Evolutionary conservation across 352 stramenopile species (phyloP).

Genomic region (Phytopythium ostracodes): DNA sequence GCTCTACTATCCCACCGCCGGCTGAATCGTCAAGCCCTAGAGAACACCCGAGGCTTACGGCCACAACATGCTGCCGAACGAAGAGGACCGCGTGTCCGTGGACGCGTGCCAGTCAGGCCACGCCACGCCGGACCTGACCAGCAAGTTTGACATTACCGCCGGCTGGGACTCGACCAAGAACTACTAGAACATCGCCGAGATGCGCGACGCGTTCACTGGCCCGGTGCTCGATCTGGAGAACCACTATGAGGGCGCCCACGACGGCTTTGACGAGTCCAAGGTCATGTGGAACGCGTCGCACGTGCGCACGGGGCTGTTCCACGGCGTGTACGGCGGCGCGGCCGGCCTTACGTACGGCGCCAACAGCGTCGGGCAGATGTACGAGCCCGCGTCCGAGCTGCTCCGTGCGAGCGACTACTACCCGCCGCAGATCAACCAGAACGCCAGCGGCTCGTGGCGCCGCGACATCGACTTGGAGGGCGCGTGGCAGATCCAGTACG

Average conservation of each 20-base stretch:
- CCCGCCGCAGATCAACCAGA: conserved; percentile 9
- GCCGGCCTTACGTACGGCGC: conserved; percentile 18
- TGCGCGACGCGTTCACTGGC: conserved; percentile 17
- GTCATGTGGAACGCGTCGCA: conserved; percentile 17
- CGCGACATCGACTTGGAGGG: conserved; percentile 16
- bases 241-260: conserved; percentile 18
- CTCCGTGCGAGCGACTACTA: conserved; percentile 19
- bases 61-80: conserved; percentile 10
- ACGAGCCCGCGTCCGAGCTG: conserved; percentile 15
- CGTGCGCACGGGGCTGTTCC: conserved; percentile 15
- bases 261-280: conserved; percentile 6
- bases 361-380: conserved; percentile 22
- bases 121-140: background rate
- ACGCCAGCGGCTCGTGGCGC: conserved; percentile 18
- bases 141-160: conserved; percentile 5
- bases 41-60: conserved; percentile 4
- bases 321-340: conserved; percentile 16
- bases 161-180: conserved; percentile 24
- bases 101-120: conserved; percentile 10
- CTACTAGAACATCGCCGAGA: conserved; percentile 18
- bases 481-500: conserved; percentile 15
- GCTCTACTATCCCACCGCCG: conserved; percentile 8
- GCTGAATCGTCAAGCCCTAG: background rate
- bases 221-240: conserved; percentile 18
- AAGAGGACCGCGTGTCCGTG: conserved; percentile 9